phyloP scores from a whole-genome alignment of 2,329 filamentous ascomycete species.

The Escovopsis sp. region DNA sequence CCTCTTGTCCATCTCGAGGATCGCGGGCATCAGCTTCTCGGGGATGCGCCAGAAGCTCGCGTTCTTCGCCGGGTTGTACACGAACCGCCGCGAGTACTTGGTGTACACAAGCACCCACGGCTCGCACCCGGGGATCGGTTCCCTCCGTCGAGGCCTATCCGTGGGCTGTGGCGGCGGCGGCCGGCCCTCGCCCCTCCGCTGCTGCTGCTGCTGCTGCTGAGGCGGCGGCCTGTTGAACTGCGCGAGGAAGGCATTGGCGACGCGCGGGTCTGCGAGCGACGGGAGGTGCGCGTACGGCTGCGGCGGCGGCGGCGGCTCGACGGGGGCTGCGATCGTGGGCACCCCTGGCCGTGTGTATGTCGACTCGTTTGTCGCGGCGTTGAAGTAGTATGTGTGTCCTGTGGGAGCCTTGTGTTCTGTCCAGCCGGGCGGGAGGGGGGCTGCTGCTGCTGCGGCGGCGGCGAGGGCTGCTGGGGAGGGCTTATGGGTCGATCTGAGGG shows the following conservation, averaged over 20 bases:
- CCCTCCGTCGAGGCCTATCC: slow-evolving; percentile 71
- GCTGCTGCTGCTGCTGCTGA: not conserved
- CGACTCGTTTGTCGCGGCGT: slow-evolving; percentile 66
- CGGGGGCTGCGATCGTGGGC: slow-evolving; percentile 8
- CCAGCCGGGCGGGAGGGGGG: slow-evolving; percentile 67
- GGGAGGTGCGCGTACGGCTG: slow-evolving; percentile 16
- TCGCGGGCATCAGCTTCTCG: slow-evolving; percentile 66
- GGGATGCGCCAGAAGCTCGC: slow-evolving; percentile 94
- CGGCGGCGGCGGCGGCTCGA: slow-evolving; percentile 17
- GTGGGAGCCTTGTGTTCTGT: slow-evolving; percentile 85
- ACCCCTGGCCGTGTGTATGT: slow-evolving; percentile 65
- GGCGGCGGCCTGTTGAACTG: slow-evolving; percentile 31
- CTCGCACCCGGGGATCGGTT: slow-evolving; percentile 63
- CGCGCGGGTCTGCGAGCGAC: slow-evolving; percentile 36
- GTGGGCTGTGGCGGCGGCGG: slow-evolving; percentile 50
- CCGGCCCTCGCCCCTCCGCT: too few relatives aligned
- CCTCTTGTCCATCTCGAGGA: slow-evolving; percentile 58
- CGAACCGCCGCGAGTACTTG: slow-evolving; percentile 76
- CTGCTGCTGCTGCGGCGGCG: slow-evolving; percentile 19
- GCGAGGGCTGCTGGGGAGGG: slow-evolving; percentile 27
- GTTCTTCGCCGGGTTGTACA: slow-evolving; percentile 74
- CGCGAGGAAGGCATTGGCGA: slow-evolving; percentile 47
- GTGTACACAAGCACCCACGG: slow-evolving; percentile 92
- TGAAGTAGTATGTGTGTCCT: slow-evolving; percentile 81
- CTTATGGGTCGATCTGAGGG: slow-evolving; percentile 61